Evolutionary conservation across 805 yeast species (phyloP).

Genomic region (Candida boidinii): DNA sequence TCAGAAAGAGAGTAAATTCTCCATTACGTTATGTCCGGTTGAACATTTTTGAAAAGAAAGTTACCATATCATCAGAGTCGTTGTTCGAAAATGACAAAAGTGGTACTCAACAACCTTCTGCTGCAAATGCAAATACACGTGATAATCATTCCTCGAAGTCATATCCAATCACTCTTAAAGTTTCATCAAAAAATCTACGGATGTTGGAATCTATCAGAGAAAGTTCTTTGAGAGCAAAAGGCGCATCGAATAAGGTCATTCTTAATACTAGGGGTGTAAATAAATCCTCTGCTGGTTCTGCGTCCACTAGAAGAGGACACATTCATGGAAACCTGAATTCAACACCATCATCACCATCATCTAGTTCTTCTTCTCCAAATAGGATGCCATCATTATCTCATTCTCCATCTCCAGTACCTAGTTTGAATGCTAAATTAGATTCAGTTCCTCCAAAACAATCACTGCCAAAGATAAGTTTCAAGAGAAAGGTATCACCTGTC

Average conservation of each 20-base stretch:
- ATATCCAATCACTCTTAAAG: neutral
- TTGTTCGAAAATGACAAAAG: too few relatives aligned
- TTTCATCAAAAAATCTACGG: neutral
- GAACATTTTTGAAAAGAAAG: constrained; percentile 14
- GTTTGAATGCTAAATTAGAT: too few relatives aligned
- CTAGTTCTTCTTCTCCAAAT: neutral
- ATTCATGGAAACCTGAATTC: neutral
- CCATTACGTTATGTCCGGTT: constrained; percentile 29
- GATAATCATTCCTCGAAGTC: neutral
- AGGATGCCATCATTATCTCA: neutral
- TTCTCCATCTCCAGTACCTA: too few relatives aligned
- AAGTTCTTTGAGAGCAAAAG: neutral
- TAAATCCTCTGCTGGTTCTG: neutral
- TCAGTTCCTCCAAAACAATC: too few relatives aligned
- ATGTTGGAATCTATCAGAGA: neutral
- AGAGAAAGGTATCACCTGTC: too few relatives aligned
- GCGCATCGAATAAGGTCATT: neutral
- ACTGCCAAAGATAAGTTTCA: too few relatives aligned
- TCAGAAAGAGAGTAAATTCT: constrained; percentile 8
- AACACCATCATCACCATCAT: neutral
- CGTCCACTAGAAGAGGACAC: neutral
- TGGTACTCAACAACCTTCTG: constrained; percentile 2
- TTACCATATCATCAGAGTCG: constrained; percentile 17
- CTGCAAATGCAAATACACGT: neutral
- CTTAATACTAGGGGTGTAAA: neutral